Evolutionary conservation across 495 filamentous ascomycete genomes (phyloP), one percentile per base, ranked within the genome.

Genomic region (Annulohypoxylon bovei): DNA sequence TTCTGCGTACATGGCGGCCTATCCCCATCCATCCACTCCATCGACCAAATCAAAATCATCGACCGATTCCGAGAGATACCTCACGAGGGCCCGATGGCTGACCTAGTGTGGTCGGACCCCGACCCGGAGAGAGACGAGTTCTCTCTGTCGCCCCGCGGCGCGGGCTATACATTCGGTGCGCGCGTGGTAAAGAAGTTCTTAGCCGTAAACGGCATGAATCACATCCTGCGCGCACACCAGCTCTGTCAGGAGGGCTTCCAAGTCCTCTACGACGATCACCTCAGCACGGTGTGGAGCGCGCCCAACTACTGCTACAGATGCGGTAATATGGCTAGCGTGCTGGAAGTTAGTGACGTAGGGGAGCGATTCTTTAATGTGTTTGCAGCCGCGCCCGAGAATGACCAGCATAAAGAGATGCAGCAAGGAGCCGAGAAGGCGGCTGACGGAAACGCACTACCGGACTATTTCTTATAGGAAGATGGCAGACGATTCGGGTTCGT

Each of bases 11-110:
- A 99, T 78, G 95, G 95, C 70, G 88, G 95, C 8, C 88, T 98
- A 28, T 97, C 93, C 5, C 95, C 95, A 0, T 96, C 92, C 4
- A 98, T 99, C 70, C 95, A 99, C 78, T 97, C 93, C 16, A 97
- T 99, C 76, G 95, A 99, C 76, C 95, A 99, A 79, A 98, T 99
- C 82, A 99, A 99, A 79, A 94, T 98, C 76, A 98, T 99, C 76
- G 95, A 99, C 82, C 93, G 95, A 6, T 99, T 97, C 82, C 88
- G 95, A 42, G 95, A 99, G 76, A 99, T 99, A 52, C 95, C 95
- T 1, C 95, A 99, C 79, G 95, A 99, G 79, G 95, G 95, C 0
- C 95, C 95, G 4, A 99, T 99, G 95, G 95, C 95, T n/a, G 95
- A 99, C 76, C 81, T 99, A 4, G 95, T 99, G 16, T 99, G 95